These are phyloP conservation scores for Agrocybe pediades DNA, from an alignment of 768 basidiomycete genomes.

Conservation along the genomic window DNA sequence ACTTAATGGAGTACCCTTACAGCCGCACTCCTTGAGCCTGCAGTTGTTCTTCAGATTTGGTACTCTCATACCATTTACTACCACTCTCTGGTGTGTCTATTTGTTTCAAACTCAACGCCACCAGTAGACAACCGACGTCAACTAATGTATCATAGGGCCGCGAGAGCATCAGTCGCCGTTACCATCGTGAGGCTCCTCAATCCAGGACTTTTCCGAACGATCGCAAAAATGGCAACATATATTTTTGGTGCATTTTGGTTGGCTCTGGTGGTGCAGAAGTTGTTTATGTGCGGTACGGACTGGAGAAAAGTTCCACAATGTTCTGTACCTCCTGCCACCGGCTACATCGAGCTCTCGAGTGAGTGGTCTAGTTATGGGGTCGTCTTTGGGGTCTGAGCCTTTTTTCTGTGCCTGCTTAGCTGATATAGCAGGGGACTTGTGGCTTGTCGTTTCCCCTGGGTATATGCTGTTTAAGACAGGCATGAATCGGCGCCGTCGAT, in stretches of 20 bases:
- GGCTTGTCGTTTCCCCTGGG: conserved; percentile 2
- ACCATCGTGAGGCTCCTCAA: conserved; percentile 4
- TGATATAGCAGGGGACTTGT: conserved; percentile 1
- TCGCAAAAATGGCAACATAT: not conserved
- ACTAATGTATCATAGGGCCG: not conserved
- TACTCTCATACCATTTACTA: not conserved
- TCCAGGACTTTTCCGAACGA: not conserved
- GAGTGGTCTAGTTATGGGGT: not conserved
- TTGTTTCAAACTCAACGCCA: not conserved
- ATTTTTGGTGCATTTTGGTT: conserved; percentile 2
- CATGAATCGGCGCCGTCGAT: not conserved
- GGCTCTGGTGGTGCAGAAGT: conserved; percentile 1
- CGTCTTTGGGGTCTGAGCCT: not conserved
- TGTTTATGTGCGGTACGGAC: conserved; percentile 1
- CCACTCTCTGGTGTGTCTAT: not conserved
- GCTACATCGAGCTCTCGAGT: conserved; percentile 6
- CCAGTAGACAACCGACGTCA: not conserved
- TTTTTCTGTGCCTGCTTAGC: not conserved
- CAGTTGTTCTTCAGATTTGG: not conserved
- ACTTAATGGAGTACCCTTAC: no score
- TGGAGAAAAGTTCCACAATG: not conserved
- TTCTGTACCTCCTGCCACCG: not conserved
- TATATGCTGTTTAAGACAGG: conserved; percentile 2
- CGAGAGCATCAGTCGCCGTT: conserved; percentile 5
- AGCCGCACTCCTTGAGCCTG: not conserved